phyloP scores from a whole-genome alignment of 2,329 filamentous ascomycete genomes.

The Coleophoma eucalyptorum region DNA sequence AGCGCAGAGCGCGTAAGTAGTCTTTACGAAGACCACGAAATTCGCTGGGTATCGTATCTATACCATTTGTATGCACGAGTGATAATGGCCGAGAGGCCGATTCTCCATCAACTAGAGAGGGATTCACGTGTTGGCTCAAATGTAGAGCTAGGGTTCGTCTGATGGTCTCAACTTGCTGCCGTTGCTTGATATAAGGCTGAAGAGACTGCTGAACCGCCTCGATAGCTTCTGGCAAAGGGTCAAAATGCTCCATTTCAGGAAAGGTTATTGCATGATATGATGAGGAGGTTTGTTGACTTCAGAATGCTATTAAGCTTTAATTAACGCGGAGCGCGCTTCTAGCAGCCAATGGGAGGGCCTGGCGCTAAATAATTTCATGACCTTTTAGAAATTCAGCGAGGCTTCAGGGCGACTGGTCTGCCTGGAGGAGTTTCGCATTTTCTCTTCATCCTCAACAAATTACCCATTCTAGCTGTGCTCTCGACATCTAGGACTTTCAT shows the following conservation, averaged over 20 bases:
- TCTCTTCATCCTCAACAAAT: too few relatives aligned
- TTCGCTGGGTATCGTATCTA: constrained; percentile 30
- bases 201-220: constrained; percentile 40
- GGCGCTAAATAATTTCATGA: too few relatives aligned
- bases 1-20: constrained; percentile 50
- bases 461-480: too few relatives aligned
- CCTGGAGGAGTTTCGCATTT: not conserved
- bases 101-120: constrained; percentile 24
- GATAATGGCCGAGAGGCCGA: constrained; percentile 36
- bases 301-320: too few relatives aligned
- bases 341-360: too few relatives aligned
- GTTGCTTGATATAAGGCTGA: constrained; percentile 49
- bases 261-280: not conserved
- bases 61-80: constrained; percentile 35
- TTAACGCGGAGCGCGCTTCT: too few relatives aligned
- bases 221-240: constrained; percentile 28
- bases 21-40: constrained; percentile 46
- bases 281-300: too few relatives aligned
- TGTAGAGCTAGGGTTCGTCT: constrained; percentile 51
- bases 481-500: not conserved
- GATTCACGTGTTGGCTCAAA: constrained; percentile 40
- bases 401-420: too few relatives aligned
- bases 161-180: constrained; percentile 54
- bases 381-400: too few relatives aligned
- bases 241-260: constrained; percentile 14